A percentile compares a stretch with the other conserved stretches of the same genome.
Evolutionary conservation across 495 filamentous ascomycete genomes (phyloP).

Genomic region (Penicillium flavigenum): DNA sequence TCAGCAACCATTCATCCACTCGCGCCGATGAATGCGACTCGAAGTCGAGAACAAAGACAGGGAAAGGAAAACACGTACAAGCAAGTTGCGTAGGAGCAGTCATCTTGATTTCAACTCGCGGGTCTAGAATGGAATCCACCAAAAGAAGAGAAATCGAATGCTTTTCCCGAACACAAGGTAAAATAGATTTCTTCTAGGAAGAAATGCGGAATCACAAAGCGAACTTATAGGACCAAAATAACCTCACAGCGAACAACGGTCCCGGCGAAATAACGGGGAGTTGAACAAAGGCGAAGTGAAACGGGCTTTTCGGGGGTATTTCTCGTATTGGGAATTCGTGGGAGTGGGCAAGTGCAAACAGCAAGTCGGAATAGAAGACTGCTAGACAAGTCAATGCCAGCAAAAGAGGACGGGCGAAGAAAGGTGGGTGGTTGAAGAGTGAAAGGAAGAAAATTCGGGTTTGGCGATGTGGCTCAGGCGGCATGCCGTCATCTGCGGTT

Average conservation of each 20-base stretch:
- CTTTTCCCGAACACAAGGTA: neutral
- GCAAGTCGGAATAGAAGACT: constrained; percentile 21
- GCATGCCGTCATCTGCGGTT: constrained; percentile 32
- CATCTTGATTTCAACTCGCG: constrained; percentile 54
- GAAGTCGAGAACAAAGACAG: neutral
- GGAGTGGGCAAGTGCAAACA: constrained; percentile 1
- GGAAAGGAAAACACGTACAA: constrained; percentile 51
- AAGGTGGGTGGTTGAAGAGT: constrained; percentile 37
- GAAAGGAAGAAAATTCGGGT: constrained; percentile 37
- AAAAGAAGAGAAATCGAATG: constrained; percentile 15
- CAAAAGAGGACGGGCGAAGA: constrained; percentile 39
- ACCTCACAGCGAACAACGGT: neutral
- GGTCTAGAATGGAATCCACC: constrained; percentile 15
- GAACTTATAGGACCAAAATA: constrained; percentile 5
- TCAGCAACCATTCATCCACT: constrained; percentile 15
- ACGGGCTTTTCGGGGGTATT: constrained; percentile 1
- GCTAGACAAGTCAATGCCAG: constrained; percentile 59
- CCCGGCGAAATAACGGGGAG: constrained; percentile 6
- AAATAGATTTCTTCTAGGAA: constrained; percentile 3
- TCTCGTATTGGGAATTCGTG: neutral
- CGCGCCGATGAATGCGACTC: neutral
- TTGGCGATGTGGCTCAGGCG: constrained; percentile 24
- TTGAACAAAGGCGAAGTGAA: constrained; percentile 12
- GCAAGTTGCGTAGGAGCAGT: constrained; percentile 86
- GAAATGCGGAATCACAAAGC: constrained; percentile 1